Evolutionary conservation across 2,329 filamentous ascomycete genomes (phyloP), one percentile per base, ranked within the genome.

Genomic region (Ophiostoma populinum): DNA sequence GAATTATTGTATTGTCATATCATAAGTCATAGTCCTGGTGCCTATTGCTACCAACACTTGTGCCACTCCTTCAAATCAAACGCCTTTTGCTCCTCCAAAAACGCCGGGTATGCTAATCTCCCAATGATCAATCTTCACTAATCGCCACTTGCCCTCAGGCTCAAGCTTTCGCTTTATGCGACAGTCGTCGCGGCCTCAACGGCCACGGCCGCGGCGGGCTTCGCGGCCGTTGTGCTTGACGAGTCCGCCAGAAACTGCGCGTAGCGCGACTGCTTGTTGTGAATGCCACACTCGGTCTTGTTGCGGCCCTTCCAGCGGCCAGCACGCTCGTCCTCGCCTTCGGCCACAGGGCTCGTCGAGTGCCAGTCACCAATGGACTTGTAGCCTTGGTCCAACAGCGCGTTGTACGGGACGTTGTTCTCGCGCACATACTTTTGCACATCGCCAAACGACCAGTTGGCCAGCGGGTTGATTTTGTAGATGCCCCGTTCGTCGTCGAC

Each of bases 281-380:
- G 90, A 52, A 98, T 95, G 32, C 90, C 90, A 56, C 90, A 98
- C 63, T 98, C 90, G 12, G 85, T 92, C 76, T 98, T 98, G 50
- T 68, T 62, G 56, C 85, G 80, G 42, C 90, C 90, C 69, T 93
- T 94, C 90, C 90, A 98, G 46, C 90, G 77, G 39, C 90, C 90
- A 7, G 90, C 80, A 34, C 90, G 78, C 70, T 98, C 90, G 50
- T 95, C 90, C 59, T 98, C 90, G 45, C 81, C 81, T 40, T 87
- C 83, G 43, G 67, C 74, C 41, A 95, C 85, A 10, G 90, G 86
- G 47, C 74, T 78, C 4, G 90, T 98, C 34, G 85, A 93, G 67
- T 98, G 90, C 82, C 86, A 95, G 65, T 98, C 90, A 42, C 90
- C 90, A 43, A 98, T 69, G 45, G 83, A 93, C 69, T 95, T 94